Base-by-base conservation (phyloP, 495 filamentous ascomycete genomes). In the Rusavskia elegans region DNA sequence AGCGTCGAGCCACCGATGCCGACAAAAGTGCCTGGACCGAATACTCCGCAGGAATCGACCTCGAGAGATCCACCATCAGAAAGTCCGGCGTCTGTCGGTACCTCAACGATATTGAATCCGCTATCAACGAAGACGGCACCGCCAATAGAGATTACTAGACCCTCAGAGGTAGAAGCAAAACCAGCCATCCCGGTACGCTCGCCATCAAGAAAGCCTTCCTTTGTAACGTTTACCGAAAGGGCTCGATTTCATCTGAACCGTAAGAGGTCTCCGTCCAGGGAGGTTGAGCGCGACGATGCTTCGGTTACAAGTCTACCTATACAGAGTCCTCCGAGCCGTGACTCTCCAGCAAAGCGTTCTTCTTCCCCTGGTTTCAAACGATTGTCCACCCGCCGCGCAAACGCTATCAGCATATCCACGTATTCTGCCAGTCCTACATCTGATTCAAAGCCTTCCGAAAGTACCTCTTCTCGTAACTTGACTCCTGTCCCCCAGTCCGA, bases 321-420 rank as follows among this genome's bases (percentile, higher is more conserved):
- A 20, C 56, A 58, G 35, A 48, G 32, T n/a, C 53, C 55, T 53
- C 52, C 53, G 23, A 39, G 51, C 39, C 45, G 30, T 11, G 38
- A 27, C 30, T 49, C 55, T 10, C 55, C 46, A 1, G 48, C 23
- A 23, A 50, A 57, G 25, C 45, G 17, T 16, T 46, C 55, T 10
- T 53, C 51, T 27, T 51, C 56, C 19, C 54, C 59, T 42, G 20
- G 50, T 2, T 44, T 57, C 40, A 29, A 36, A 48, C 53, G 56
- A n/a, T 45, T 55, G 2, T 59, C 59, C 13, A 54, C 56, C 30
- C 50, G 54, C 19, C 56, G 36, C 19, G 40, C 42, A 39, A 38
- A 54, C 23, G 38, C 53, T 5, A 51, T 57, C 57, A 61, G 56
- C 48, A 52, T 59, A 42, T 59, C 59, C 14, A 53, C 54, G 5